These are phyloP conservation scores for Ligustrum vulgare DNA, from an alignment of 257 asterid species.

Conservation along the genomic window DNA sequence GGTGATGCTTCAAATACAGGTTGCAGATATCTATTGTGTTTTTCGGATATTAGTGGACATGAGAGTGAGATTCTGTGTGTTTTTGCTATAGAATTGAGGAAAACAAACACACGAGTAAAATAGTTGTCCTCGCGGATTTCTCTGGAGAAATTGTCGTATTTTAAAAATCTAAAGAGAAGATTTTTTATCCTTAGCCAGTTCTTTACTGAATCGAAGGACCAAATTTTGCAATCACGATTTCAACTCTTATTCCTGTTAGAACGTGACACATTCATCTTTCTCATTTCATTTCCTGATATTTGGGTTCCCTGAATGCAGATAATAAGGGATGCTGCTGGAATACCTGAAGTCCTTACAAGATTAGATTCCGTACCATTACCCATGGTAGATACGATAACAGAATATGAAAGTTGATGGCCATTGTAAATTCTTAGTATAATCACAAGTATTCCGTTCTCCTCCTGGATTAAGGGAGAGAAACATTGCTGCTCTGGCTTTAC, in stretches of 20 bases:
- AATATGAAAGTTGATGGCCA: constrained; percentile 59
- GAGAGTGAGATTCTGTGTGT: not conserved
- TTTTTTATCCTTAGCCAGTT: not conserved
- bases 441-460: not conserved
- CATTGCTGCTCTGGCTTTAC: not conserved
- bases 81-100: not conserved
- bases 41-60: not conserved
- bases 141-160: not conserved
- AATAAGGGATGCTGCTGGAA: constrained; percentile 61
- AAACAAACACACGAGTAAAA: not conserved
- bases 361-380: constrained; percentile 61
- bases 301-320: constrained; percentile 46
- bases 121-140: not conserved
- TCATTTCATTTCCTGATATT: not conserved
- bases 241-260: not conserved
- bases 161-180: not conserved
- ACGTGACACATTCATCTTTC: not conserved
- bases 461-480: not conserved
- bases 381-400: constrained; percentile 34
- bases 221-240: not conserved
- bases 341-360: constrained; percentile 80
- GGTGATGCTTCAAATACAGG: not conserved
- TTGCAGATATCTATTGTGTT: no score
- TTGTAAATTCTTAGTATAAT: constrained; percentile 2
- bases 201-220: not conserved